Percentiles rank a stretch among this genome's conserved stretches.
Conservation (phyloP, 805 yeast genomes). For the Myxozyma mucilagina region DNA sequence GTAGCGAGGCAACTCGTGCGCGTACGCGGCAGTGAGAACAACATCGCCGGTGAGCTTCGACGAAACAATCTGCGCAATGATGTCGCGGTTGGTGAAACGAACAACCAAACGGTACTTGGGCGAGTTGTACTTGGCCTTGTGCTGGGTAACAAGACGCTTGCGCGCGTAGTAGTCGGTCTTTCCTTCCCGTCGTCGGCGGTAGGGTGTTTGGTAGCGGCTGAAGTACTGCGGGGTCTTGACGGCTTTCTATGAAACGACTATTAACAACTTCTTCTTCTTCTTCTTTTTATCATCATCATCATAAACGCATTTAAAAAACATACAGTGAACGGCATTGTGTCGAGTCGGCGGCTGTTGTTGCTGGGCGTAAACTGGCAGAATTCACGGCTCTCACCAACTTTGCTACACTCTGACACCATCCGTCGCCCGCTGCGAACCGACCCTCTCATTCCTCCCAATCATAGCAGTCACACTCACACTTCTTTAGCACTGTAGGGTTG, state of each 20-base stretch:
- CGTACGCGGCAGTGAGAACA: conserved; percentile 95
- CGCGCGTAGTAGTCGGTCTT: conserved; percentile 99
- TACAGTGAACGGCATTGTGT: conserved; percentile 31
- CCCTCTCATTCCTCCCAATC: neutral
- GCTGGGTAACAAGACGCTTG: conserved; percentile 99
- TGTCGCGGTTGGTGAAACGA: conserved; percentile 99
- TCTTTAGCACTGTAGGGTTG: neutral
- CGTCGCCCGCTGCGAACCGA: neutral
- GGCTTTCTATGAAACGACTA: conserved; percentile 30
- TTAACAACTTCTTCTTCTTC: neutral
- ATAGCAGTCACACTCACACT: neutral
- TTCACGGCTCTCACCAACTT: no score
- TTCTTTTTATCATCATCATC: neutral
- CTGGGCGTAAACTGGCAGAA: neutral
- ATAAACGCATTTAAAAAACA: neutral
- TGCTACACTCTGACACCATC: neutral
- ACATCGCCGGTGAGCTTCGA: conserved; percentile 96
- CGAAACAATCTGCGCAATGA: conserved; percentile 95
- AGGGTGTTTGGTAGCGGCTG: conserved; percentile 99
- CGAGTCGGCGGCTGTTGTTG: neutral
- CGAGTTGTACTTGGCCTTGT: conserved; percentile 99
- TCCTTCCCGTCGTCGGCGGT: conserved; percentile 99
- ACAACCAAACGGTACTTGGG: conserved; percentile 99
- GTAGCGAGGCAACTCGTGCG: conserved; percentile 97
- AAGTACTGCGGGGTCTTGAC: conserved; percentile 89